Percentiles rank a stretch among this genome's conserved stretches.
phyloP scores from a whole-genome alignment of 108 stramenopile genomes.

The Pseudonitzschia pungens region DNA sequence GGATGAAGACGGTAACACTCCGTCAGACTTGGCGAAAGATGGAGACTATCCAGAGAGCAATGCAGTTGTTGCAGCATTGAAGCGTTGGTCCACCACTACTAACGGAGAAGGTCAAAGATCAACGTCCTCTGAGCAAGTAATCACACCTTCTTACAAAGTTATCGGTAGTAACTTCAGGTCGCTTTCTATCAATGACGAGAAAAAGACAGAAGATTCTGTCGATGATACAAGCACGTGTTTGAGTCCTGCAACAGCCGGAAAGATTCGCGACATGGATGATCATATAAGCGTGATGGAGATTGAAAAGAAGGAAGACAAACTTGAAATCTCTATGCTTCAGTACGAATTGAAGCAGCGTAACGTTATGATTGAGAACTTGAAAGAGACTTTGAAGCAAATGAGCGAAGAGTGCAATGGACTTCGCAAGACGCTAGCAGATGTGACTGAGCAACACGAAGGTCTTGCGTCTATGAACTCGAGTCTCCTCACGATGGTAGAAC shows the following conservation, averaged over 20 bases:
- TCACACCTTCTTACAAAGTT: constrained; percentile 1
- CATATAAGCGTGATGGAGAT: constrained; percentile 23
- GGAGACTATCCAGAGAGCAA: constrained; percentile 57
- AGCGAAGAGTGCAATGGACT: constrained; percentile 42
- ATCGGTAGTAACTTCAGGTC: constrained; percentile 9
- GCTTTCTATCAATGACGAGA: constrained; percentile 5
- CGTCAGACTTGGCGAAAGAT: constrained; percentile 59
- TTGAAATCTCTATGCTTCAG: constrained; percentile 27
- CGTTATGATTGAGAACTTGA: constrained; percentile 23
- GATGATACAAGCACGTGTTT: neutral
- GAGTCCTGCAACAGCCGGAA: neutral
- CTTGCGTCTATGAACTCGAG: constrained; percentile 44
- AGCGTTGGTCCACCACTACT: constrained; percentile 32
- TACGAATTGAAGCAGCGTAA: constrained; percentile 26
- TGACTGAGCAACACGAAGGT: constrained; percentile 53
- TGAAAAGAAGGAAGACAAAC: constrained; percentile 13
- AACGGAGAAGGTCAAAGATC: constrained; percentile 8
- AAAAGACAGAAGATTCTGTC: neutral
- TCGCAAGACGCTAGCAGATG: constrained; percentile 47
- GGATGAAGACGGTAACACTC: constrained; percentile 76
- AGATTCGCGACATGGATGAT: constrained; percentile 23
- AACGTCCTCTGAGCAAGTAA: neutral
- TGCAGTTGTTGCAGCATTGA: constrained; percentile 43
- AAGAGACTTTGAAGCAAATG: constrained; percentile 17
- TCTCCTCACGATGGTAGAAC: constrained; percentile 50